Conservation (phyloP, 257 asterid species). For the Eustoma russellianum region DNA sequence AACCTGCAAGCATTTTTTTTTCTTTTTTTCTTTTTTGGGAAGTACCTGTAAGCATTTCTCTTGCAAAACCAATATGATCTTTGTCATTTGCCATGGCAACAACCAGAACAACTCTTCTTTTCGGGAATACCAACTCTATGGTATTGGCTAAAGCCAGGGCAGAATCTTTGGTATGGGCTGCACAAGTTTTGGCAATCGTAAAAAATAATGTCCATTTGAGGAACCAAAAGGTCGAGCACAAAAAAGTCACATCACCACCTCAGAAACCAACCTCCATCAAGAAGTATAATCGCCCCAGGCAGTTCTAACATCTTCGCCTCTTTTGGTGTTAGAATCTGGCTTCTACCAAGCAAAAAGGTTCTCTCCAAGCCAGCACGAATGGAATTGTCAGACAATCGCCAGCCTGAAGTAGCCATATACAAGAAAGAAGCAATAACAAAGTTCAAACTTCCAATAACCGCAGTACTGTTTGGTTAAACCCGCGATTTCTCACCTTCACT, state of each 20-base stretch:
- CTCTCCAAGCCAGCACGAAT: slow-evolving; percentile 71
- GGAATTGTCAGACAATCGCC: slow-evolving; percentile 54
- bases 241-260: slow-evolving; percentile 1
- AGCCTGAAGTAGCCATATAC: slow-evolving; percentile 40
- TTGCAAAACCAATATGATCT: slow-evolving; percentile 80
- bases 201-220: slow-evolving; percentile 1
- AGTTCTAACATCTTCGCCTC: slow-evolving; percentile 65
- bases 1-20: slow-evolving; percentile 63
- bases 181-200: slow-evolving; percentile 4
- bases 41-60: slow-evolving; percentile 58
- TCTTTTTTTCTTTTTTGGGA: no score
- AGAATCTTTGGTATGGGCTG: slow-evolving; percentile 98
- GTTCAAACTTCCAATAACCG: neutral
- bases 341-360: slow-evolving; percentile 70
- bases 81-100: slow-evolving; percentile 95
- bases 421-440: neutral
- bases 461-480: neutral
- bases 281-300: slow-evolving; percentile 51
- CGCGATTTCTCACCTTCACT: slow-evolving; percentile 49
- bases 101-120: slow-evolving; percentile 52
- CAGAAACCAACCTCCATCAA: slow-evolving; percentile 72
- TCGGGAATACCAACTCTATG: slow-evolving; percentile 48
- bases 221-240: neutral
- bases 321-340: slow-evolving; percentile 55
- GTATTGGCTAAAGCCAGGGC: slow-evolving; percentile 65